Evolutionary conservation across 2,329 filamentous ascomycete species (phyloP), one percentile per base, ranked within the genome.

Genomic region (Fusarium irregulare): DNA sequence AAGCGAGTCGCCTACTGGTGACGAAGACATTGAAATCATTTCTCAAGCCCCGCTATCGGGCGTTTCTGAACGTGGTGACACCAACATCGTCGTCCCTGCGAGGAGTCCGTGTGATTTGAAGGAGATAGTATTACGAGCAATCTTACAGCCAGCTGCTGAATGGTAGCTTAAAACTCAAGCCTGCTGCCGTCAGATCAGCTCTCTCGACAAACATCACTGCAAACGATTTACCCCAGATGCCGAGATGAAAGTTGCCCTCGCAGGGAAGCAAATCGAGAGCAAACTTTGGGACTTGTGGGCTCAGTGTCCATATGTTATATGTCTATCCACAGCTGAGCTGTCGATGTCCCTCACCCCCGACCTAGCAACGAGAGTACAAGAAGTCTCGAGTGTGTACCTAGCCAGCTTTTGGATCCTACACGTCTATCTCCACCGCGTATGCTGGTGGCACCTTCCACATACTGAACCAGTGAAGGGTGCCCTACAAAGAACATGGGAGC

Each of bases 371-470:
- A 58, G 58, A 5, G 5, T 41, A 20, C 34, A 42, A 6, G 58
- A 58, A 27, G n/a, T 60, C 2, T 48, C 53, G 1, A 44, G 16
- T 13, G 6, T 60, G 0, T 60, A 60, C 5, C n/a, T 60, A 6
- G 53, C 53, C 16, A 60, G 58, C 21, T 60, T 60, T 12, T 60
- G 53, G 53, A 58, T 58, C 8, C 7, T 58, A 5, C 58, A 58
- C 1, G 44, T 58, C 12, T 60, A 49, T 14, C 44, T 60, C 3
- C 58, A 60, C 7, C 53, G 58, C 3, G 21, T 60, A 2, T 60
- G 58, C 7, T 60, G 58, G 58, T 60, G 58, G 58, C 58, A 60
- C 28, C 44, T 60, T 7, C 18, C 44, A 3, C 58, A 58, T 14
- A 60, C 58, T 2, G 16, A 18, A 18, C n/a, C 13, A 1, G 58